Base-by-base conservation (phyloP, 192 early-diverging fungal species). In the Physocladia obscura region DNA sequence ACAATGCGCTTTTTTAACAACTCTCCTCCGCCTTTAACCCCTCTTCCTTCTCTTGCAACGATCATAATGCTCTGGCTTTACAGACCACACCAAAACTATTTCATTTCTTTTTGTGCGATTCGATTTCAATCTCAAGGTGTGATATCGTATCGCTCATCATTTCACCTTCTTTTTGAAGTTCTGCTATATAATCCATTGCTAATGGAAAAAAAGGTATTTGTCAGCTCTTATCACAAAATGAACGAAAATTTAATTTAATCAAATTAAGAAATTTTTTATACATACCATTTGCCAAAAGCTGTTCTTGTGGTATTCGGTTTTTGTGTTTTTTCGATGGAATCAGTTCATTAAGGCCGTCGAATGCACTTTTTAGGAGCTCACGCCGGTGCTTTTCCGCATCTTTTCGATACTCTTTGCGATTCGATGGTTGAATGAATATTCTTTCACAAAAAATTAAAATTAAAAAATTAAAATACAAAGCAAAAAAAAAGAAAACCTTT, bases 381-480 rank as follows among this genome's bases (percentile, higher is more conserved):
- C 65, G 50, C 22, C 65, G 29, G 5, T n/a, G 49, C 37, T 44
- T 34, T 30, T 68, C 65, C 2, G 65, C 65, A 6, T 55, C n/a
- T 44, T 68, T 68, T 17, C 65, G 65, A 29, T 68, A 68, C 36
- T 68, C 65, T 8, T 22, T 24, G 47, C 63, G 63, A 11, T 52
- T 26, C 49, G 8, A n/a, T n/a, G 40, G 11, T 44, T 8, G 40
- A 44, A 44, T n/a, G n/a, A 44, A n/a, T n/a, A n/a, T n/a, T n/a
- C n/a, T n/a, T n/a, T n/a, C n/a, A n/a, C n/a, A n/a, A n/a, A n/a
- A n/a, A n/a, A n/a, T n/a, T n/a, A n/a, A n/a, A n/a, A n/a, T n/a
- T n/a, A n/a, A n/a, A n/a, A n/a, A n/a, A n/a, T n/a, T n/a, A n/a
- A n/a, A n/a, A n/a, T n/a, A n/a, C n/a, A n/a, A n/a, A n/a, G n/a